phyloP scores from a whole-genome alignment of 164 flowering plant species.

The Euptelea pleiosperma region DNA sequence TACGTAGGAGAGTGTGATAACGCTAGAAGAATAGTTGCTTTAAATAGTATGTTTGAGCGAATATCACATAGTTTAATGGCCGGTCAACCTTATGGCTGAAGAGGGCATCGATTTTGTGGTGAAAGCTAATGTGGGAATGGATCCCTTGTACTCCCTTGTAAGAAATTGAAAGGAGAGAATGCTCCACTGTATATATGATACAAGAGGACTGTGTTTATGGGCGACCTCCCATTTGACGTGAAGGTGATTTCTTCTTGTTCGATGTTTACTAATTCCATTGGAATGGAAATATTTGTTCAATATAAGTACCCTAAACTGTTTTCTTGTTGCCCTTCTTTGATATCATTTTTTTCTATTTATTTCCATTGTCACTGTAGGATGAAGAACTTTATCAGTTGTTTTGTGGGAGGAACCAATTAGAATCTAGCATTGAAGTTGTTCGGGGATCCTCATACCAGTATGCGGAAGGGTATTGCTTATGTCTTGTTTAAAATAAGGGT shows the following conservation, averaged over 20 bases:
- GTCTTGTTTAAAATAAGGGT: conserved; percentile 84
- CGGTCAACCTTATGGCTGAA: conserved; percentile 76
- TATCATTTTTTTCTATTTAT: not conserved
- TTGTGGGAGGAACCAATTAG: conserved; percentile 48
- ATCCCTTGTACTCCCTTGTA: conserved; percentile 79
- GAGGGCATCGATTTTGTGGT: conserved; percentile 88
- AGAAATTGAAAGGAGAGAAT: conserved; percentile 74
- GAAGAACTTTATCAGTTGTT: conserved; percentile 89
- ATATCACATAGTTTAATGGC: conserved; percentile 76
- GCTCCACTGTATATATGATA: conserved; percentile 67
- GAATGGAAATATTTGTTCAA: not conserved
- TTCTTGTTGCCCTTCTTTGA: not conserved
- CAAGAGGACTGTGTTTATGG: conserved; percentile 89
- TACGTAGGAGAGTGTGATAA: too few species aligned
- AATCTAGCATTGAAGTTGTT: conserved; percentile 73
- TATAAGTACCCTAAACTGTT: too few species aligned
- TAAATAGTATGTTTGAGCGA: too few species aligned
- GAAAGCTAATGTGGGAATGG: conserved; percentile 76
- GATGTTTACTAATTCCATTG: not conserved
- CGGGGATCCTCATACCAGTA: conserved; percentile 66
- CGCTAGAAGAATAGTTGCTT: too few species aligned
- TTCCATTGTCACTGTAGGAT: conserved; percentile 46
- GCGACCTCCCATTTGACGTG: conserved; percentile 95
- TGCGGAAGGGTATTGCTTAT: conserved; percentile 96
- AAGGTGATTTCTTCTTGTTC: conserved; percentile 44